Evolutionary conservation across 2,329 filamentous ascomycete species (phyloP).

Genomic region (Fusarium coffeatum): DNA sequence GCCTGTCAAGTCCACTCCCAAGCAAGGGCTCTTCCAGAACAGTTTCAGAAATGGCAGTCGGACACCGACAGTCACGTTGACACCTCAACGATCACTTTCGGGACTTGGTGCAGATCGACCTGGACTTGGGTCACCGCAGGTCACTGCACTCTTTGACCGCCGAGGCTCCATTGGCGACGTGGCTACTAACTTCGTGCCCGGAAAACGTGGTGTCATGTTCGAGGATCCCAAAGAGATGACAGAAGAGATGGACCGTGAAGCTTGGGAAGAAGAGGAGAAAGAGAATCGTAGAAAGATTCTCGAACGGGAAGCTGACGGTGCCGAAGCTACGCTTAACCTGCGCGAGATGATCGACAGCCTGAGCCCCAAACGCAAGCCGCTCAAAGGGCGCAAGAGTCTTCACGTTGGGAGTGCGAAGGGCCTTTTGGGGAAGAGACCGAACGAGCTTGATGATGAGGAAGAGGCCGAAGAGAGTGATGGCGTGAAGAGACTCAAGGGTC

Average conservation of each 20-base stretch:
- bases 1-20: slow-evolving; percentile 41
- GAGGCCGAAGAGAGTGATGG: slow-evolving; percentile 69
- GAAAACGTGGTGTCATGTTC: slow-evolving; percentile 66
- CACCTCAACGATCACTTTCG: slow-evolving; percentile 66
- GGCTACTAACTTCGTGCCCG: slow-evolving; percentile 71
- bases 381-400: slow-evolving; percentile 79
- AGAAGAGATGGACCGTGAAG: slow-evolving; percentile 70
- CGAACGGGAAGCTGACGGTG: slow-evolving; percentile 60
- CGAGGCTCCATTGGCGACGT: slow-evolving; percentile 77
- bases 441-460: slow-evolving; percentile 72
- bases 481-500: slow-evolving; percentile 77
- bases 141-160: slow-evolving; percentile 77
- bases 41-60: slow-evolving; percentile 64
- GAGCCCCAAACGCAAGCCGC: slow-evolving; percentile 76
- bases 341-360: slow-evolving; percentile 82
- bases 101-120: slow-evolving; percentile 76
- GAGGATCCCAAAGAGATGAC: slow-evolving; percentile 73
- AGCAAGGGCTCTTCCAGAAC: slow-evolving; percentile 63
- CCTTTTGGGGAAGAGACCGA: slow-evolving; percentile 78
- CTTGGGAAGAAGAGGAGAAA: slow-evolving; percentile 68
- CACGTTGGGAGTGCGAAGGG: slow-evolving; percentile 80
- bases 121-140: slow-evolving; percentile 79
- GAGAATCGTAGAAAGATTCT: slow-evolving; percentile 69
- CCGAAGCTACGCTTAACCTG: slow-evolving; percentile 73
- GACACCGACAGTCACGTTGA: slow-evolving; percentile 73